Evolutionary conservation across 1,284 basidiomycete species (phyloP), one percentile per base, ranked within the genome.

Genomic region (Malassezia restricta): DNA sequence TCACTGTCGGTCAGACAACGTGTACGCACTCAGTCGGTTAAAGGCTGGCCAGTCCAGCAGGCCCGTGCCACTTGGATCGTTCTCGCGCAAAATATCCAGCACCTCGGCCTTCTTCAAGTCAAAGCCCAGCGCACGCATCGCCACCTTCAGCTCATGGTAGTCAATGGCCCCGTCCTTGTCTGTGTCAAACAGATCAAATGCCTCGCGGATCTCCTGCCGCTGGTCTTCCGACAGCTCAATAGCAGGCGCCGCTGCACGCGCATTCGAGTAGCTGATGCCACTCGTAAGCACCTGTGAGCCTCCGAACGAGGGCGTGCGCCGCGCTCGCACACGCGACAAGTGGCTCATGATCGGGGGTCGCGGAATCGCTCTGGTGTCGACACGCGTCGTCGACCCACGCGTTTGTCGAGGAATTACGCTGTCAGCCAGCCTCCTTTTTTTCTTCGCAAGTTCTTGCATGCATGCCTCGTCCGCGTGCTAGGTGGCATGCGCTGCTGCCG

Each of bases 31-130:
- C 73, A 95, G 89, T 78, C 87, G 87, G 44, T 86, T 84, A 73
- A 98, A 98, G 66, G 89, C 87, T 49, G 88, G 86, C 74, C 86
- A 94, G 58, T 88, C 86, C 83, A 98, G 91, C 57, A 94, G 75
- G n/a, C 86, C 85, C 59, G 86, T 84, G 1, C 85, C 86, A 5
- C 81, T 81, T 76, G 88, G 87, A 73, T 95, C 91, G 69, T 92
- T 82, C 67, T 96, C 92, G 40, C 89, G 79, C 55, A 99, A 77
- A 43, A 98, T 79, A 75, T 96, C 96, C 62, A 98, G 77, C 47
- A 98, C 91, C 75, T 99, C 94, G 0, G 88, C 87, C 77, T 98
- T 99, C 78, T 96, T 95, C 74, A 95, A 76, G 74, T 96, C 94
- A 71, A 98, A 98, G 0, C 94, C 94, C 42, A 99, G 77, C 4